Evolutionary conservation across 345 rosid species (phyloP), one percentile per base, ranked within the genome.

Genomic region (Syzygium oleosum): DNA sequence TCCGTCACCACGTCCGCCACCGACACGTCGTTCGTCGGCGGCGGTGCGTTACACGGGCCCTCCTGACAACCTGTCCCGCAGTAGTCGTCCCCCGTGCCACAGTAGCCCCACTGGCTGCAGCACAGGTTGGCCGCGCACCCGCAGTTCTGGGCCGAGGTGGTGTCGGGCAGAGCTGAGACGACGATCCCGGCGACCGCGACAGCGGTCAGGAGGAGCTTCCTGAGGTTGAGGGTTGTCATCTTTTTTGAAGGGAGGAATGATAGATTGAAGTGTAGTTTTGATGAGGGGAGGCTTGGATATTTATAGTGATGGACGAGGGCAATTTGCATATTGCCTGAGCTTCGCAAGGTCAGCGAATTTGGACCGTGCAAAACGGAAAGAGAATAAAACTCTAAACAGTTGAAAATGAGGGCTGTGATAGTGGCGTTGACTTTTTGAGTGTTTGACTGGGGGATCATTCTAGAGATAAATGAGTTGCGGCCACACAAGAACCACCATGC

Each of bases 1-100:
- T 86, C 85, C 5, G 94, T 92, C n/a, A 93, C 94, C 3, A 92
- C 19, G 11, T 89, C 88, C 13, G 88, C 90, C 29, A 90, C 91
- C 1, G 85, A 68, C 25, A 90, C 91, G 29, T 58, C 79, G 31
- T 88, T 84, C 1, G 85, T 29, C 3, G 87, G 34, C 1, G 85
- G n/a, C 6, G 89, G 55, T 0, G 51, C 14, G 51, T 5, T 11
- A 84, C 92, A 91, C 17, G 90, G 92, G 12, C 92, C 92, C 10
- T 51, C 85, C 59, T 41, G 73, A 73, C 92, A 91, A 9, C 90
- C 91, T 2, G 0, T 4, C 34, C 91, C 91, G 34, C 92, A 91
- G 51, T 90, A 91, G 61, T 61, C 86, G 1, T 85, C 52, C 12
- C 89, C 85, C 15, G 87, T 31, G 87, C 93, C 91, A 12, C 93